phyloP scores from a whole-genome alignment of 2,329 filamentous ascomycete genomes.

The Calonectria honghensis region DNA sequence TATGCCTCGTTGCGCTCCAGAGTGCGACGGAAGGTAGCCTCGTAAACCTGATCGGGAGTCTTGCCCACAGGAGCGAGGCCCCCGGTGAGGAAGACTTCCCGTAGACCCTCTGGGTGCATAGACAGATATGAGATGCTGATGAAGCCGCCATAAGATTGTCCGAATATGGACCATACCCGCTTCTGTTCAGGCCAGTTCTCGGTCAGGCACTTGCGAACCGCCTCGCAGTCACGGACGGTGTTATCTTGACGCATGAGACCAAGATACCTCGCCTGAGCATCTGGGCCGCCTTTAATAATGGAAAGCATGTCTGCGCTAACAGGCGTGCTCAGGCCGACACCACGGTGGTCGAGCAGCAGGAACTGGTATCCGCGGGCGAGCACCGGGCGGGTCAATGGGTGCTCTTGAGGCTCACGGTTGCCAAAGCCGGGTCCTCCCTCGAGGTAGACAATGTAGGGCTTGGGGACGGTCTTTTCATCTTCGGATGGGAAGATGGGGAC shows the following conservation, averaged over 20 bases:
- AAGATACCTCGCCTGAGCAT: constrained; percentile 86
- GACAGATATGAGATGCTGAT: constrained; percentile 89
- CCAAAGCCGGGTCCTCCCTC: constrained; percentile 91
- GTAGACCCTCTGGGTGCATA: constrained; percentile 83
- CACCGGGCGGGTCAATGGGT: constrained; percentile 80
- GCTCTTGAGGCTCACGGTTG: constrained; percentile 84
- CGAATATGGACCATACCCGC: constrained; percentile 89
- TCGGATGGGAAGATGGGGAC: constrained; percentile 71
- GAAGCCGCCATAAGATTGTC: constrained; percentile 95
- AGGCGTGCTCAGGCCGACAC: constrained; percentile 89
- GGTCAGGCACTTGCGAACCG: constrained; percentile 85
- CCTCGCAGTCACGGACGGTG: constrained; percentile 92
- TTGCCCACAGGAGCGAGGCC: constrained; percentile 87
- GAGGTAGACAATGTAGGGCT: constrained; percentile 82
- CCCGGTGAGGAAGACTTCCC: constrained; percentile 89
- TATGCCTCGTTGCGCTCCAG: constrained; percentile 84
- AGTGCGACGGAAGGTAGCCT: constrained; percentile 81
- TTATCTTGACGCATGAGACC: constrained; percentile 91
- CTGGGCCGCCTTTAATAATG: constrained; percentile 72
- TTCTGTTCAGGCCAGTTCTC: constrained; percentile 80
- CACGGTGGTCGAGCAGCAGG: constrained; percentile 92
- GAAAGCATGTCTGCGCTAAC: constrained; percentile 84
- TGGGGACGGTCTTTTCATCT: constrained; percentile 59
- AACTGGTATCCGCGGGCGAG: constrained; percentile 89
- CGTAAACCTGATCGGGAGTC: constrained; percentile 84